Percentiles rank a stretch among this genome's conserved stretches.
These are phyloP conservation scores for Trametes gibbosa DNA, from an alignment of 768 basidiomycete species.

Conservation along the genomic window DNA sequence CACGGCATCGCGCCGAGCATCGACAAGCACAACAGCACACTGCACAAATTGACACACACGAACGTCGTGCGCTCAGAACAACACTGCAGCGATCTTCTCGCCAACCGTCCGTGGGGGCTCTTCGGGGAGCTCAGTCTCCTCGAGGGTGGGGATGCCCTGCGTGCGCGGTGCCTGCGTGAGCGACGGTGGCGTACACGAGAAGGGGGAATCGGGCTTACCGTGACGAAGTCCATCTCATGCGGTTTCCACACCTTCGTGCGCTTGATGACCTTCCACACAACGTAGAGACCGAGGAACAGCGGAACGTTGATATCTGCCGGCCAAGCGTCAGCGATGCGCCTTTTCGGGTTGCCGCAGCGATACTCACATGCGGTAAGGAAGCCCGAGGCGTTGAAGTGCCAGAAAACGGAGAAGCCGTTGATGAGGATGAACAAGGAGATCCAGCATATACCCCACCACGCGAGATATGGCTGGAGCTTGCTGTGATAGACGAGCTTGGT, in stretches of 20 bases:
- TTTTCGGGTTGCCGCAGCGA: not conserved
- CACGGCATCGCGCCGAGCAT: not conserved
- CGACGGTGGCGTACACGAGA: no score
- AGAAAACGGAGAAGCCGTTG: slow-evolving; percentile 61
- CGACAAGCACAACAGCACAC: not conserved
- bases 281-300: slow-evolving; percentile 44
- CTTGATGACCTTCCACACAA: slow-evolving; percentile 44
- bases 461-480: slow-evolving; percentile 60
- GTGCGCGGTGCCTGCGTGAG: no score
- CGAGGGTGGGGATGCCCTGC: slow-evolving; percentile 57
- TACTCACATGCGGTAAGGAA: slow-evolving; percentile 49
- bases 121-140: slow-evolving; percentile 63
- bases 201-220: slow-evolving; percentile 26
- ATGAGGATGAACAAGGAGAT: slow-evolving; percentile 57
- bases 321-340: not conserved
- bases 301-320: slow-evolving; percentile 43
- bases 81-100: slow-evolving; percentile 45
- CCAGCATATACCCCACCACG: slow-evolving; percentile 73
- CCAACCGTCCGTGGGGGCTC: slow-evolving; percentile 47
- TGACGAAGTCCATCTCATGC: slow-evolving; percentile 69
- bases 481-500: slow-evolving; percentile 61
- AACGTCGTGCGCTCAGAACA: slow-evolving; percentile 42
- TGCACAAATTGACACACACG: not conserved
- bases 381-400: slow-evolving; percentile 50
- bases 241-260: slow-evolving; percentile 48